Evolutionary conservation across 1,284 basidiomycete species (phyloP), one percentile per base, ranked within the genome.

Genomic region (Papiliotrema laurentii): DNA sequence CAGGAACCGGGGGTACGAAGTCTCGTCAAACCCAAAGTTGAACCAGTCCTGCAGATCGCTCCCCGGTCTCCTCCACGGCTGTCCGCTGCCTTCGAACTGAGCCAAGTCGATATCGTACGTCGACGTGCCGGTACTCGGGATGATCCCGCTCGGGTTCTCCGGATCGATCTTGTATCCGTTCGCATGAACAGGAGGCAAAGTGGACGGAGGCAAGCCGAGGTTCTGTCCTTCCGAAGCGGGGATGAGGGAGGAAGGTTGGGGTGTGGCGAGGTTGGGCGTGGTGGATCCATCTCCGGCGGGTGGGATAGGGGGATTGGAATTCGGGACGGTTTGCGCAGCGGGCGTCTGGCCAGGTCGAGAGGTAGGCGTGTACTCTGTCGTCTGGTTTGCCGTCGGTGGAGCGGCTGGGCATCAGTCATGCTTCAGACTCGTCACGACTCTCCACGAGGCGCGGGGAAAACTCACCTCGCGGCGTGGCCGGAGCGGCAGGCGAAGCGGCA

Each of bases 21-120:
- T 81, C 74, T 99, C 96, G 71, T 98, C 94, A 68, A 98, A 98
- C 0, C 96, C 96, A 63, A 97, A 98, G 75, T 99, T 98, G 77
- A 98, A 99, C 86, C 90, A 99, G 75, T 97, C 94, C 60, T 87
- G 88, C 49, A 97, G 78, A 75, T 97, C 91, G 6, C 89, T 85
- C 16, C 96, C 96, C 9, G 93, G 87, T 47, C 86, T 77, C 51
- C 94, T 79, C 96, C 96, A 99, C 2, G 87, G 86, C 69, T 96
- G 71, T 1, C 71, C 71, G 3, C 61, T 94, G 50, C 89, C 86
- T 21, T 86, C 77, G 70, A 97, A 79, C 21, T 85, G 81, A 22
- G 78, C 80, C 43, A 97, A 69, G 70, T 98, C 94, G 38, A 94
- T 80, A 54, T 97, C 91, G 41, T 92, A 84, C 45, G 97, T 87